Evolutionary conservation across 257 asterid species (phyloP).

Genomic region (Fraxinus anomala): DNA sequence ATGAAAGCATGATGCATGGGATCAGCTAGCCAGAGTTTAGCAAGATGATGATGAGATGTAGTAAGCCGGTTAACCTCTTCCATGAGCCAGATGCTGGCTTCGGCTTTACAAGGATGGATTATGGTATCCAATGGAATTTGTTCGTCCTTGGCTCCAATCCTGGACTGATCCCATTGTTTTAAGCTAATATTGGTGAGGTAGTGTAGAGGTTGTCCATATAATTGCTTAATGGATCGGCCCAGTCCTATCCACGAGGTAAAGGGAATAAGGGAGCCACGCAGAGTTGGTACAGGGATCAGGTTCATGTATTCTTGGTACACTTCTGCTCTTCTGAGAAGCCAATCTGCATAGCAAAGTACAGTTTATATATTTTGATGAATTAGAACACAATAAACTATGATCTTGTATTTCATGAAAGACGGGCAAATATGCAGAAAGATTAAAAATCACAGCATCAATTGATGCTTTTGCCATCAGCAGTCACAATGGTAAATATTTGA

Average conservation of each 20-base stretch:
- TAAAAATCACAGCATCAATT: neutral
- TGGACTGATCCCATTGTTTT: slow-evolving; percentile 49
- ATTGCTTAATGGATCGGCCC: slow-evolving; percentile 57
- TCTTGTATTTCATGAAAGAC: slow-evolving; percentile 1
- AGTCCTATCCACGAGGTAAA: slow-evolving; percentile 69
- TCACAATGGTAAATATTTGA: neutral
- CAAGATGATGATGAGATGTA: slow-evolving; percentile 51
- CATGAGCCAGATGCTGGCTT: slow-evolving; percentile 64
- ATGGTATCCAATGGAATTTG: slow-evolving; percentile 43
- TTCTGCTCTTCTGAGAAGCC: slow-evolving; percentile 48
- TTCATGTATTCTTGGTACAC: slow-evolving; percentile 59
- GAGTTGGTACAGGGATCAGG: slow-evolving; percentile 52
- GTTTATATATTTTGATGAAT: neutral
- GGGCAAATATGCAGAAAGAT: neutral
- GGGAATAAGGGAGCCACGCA: slow-evolving; percentile 55
- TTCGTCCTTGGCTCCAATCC: slow-evolving; percentile 51
- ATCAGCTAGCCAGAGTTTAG: slow-evolving; percentile 56
- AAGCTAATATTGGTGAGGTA: slow-evolving; percentile 70
- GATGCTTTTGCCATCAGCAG: neutral
- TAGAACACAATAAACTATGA: slow-evolving; percentile 9
- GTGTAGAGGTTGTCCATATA: slow-evolving; percentile 75
- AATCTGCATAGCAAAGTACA: slow-evolving; percentile 40
- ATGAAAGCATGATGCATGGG: slow-evolving; percentile 42
- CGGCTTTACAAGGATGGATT: slow-evolving; percentile 64
- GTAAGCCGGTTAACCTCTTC: slow-evolving; percentile 66